Conservation (phyloP, 305 asterid genomes). For the Fraxinus xanthoxyloides region DNA sequence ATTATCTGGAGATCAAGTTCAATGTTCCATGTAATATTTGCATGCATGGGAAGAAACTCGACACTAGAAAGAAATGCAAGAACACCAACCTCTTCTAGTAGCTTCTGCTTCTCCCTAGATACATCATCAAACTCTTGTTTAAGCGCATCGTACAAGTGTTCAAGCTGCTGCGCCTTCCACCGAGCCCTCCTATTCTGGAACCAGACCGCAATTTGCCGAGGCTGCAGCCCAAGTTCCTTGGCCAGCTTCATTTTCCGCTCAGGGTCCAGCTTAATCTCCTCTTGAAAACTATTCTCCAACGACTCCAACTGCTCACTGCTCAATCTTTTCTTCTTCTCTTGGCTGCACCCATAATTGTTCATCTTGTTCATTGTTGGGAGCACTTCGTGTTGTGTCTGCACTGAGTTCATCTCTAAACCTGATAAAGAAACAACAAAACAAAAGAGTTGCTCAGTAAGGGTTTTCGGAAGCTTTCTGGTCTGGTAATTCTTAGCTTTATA, state of each 20-base stretch:
- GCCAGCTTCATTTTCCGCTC: slow-evolving; percentile 86
- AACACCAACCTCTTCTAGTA: slow-evolving; percentile 67
- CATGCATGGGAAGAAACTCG: not conserved
- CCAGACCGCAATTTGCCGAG: slow-evolving; percentile 93
- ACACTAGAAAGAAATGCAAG: not conserved
- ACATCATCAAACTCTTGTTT: slow-evolving; percentile 70
- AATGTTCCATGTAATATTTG: not conserved
- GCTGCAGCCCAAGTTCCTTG: slow-evolving; percentile 77
- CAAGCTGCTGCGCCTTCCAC: slow-evolving; percentile 91
- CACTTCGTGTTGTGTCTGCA: slow-evolving; percentile 31
- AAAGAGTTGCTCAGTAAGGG: not conserved
- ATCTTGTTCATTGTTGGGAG: slow-evolving; percentile 36
- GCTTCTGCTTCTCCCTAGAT: slow-evolving; percentile 77
- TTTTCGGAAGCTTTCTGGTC: not conserved
- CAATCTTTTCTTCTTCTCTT: slow-evolving; percentile 69
- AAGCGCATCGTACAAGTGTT: slow-evolving; percentile 65
- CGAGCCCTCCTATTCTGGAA: slow-evolving; percentile 86
- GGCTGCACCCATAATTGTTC: slow-evolving; percentile 28
- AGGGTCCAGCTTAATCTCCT: slow-evolving; percentile 86
- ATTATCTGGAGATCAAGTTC: not conserved
- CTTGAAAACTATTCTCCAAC: slow-evolving; percentile 74
- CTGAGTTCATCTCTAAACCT: slow-evolving; percentile 63
- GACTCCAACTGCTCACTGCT: slow-evolving; percentile 79
- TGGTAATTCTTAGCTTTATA: not conserved
- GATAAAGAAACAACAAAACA: slow-evolving; percentile 1